Evolutionary conservation across 1,284 basidiomycete species (phyloP).

Genomic region (Peniophora sp.): DNA sequence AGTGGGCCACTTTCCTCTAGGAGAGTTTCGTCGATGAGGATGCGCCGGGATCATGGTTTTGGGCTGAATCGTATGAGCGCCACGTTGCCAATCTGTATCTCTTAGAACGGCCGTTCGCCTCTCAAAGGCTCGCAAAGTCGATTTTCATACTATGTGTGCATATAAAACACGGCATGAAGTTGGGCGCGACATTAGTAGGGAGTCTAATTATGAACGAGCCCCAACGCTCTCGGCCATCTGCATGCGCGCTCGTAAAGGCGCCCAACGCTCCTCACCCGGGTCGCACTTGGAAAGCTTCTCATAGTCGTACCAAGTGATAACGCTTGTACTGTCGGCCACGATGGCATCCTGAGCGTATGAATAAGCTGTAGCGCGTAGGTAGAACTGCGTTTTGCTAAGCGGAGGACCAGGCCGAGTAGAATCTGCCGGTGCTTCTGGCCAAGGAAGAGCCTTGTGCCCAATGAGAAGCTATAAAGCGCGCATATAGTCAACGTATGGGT

Average conservation of each 20-base stretch:
- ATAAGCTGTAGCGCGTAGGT: slow-evolving; percentile 46
- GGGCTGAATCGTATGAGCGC: too few relatives aligned
- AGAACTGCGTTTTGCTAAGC: slow-evolving; percentile 33
- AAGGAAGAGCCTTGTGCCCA: slow-evolving; percentile 38
- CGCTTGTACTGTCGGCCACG: slow-evolving; percentile 56
- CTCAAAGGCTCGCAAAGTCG: too few relatives aligned
- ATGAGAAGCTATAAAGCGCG: slow-evolving; percentile 43
- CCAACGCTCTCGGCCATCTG: not conserved
- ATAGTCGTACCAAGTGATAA: slow-evolving; percentile 72
- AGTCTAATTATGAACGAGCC: not conserved
- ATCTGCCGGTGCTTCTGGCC: slow-evolving; percentile 7
- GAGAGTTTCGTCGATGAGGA: too few relatives aligned
- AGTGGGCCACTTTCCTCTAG: too few relatives aligned
- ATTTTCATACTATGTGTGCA: not conserved
- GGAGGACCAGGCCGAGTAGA: slow-evolving; percentile 8
- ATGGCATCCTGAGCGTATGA: slow-evolving; percentile 52
- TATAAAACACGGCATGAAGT: not conserved
- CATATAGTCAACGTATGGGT: not conserved
- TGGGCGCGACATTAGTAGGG: too few relatives aligned
- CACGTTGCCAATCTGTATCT: not conserved
- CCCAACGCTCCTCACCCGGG: slow-evolving; percentile 38
- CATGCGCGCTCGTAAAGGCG: slow-evolving; percentile 21
- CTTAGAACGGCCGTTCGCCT: too few relatives aligned
- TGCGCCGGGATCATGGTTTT: too few relatives aligned
- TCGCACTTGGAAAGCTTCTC: slow-evolving; percentile 54